A percentile compares a stretch with the other conserved stretches of the same genome.
phyloP scores from a whole-genome alignment of 441 rosid species.

The Mallotus repandus region DNA sequence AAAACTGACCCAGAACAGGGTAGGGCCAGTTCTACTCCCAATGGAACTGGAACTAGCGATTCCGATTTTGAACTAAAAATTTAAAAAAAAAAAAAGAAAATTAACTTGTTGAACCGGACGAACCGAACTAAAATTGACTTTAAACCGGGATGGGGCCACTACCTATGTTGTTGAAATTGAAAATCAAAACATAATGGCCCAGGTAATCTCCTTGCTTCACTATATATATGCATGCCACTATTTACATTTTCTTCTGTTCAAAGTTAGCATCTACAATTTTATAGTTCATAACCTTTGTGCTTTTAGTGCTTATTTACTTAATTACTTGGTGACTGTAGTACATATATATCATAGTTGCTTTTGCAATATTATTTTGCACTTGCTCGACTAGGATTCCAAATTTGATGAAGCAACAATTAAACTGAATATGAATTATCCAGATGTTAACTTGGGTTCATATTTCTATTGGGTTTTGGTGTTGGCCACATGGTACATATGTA shows the following conservation, averaged over 20 bases:
- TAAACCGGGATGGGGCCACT: too few relatives aligned
- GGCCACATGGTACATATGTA: too few relatives aligned
- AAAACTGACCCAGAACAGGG: too few relatives aligned
- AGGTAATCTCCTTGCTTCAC: slow-evolving; percentile 51
- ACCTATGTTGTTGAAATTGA: slow-evolving; percentile 80
- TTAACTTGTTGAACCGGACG: too few relatives aligned
- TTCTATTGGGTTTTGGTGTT: too few relatives aligned
- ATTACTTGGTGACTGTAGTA: neutral
- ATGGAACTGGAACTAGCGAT: too few relatives aligned
- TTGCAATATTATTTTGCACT: neutral
- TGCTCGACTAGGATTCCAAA: neutral
- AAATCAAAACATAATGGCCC: slow-evolving; percentile 65
- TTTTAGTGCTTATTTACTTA: neutral
- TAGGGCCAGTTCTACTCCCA: too few relatives aligned
- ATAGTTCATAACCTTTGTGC: neutral
- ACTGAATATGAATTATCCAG: neutral
- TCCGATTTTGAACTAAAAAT: too few relatives aligned
- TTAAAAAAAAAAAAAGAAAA: too few relatives aligned
- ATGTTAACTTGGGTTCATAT: too few relatives aligned
- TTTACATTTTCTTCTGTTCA: slow-evolving; percentile 2
- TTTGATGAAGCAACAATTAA: neutral
- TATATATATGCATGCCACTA: neutral
- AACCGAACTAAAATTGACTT: too few relatives aligned
- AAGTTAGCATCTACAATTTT: neutral
- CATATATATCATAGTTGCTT: neutral